Evolutionary conservation across 2,329 filamentous ascomycete species (phyloP), one percentile per base, ranked within the genome.

Genomic region (Nothophoma quercina): DNA sequence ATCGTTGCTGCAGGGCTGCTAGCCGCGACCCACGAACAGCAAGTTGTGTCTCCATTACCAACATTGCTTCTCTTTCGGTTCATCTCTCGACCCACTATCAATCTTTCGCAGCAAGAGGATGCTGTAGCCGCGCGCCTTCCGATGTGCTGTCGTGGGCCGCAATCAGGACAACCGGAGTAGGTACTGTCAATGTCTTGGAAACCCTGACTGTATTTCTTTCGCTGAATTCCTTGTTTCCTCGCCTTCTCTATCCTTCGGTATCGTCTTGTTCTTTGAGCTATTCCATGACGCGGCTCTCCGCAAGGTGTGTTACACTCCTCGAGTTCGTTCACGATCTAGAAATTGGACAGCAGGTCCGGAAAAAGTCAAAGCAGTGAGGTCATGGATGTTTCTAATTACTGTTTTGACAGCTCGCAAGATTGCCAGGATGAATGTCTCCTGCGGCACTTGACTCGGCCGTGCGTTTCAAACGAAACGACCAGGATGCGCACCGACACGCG

Each of bases 381-480:
- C 39, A 53, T 43, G 1, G 21, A 15, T 23, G 39, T 25, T 43
- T 44, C 33, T 32, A 13, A 53, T 16, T 38, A 34, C 4, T 30
- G 6, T 19, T 22, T 43, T 33, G 32, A 39, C 50, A 44, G 33
- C 16, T 43, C 22, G 26, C 22, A 33, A 55, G 29, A 55, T 55
- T 55, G 34, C 40, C 22, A 49, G 45, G 51, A 42, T 28, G 35
- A 36, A 15, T 22, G n/a, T 38, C 32, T 51, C 46, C 42, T 51
- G 47, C 46, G 38, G 36, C n/a, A 26, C 38, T 43, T 52, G 52
- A 46, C 54, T 65, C 54, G 57, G 46, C 40, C 16, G 29, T 58
- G 38, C 43, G 62, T 67, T 63, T 66, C 59, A 53, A 47, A 39
- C 50, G 45, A 60, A 64, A 64, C 62, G 44, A 32, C 56, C 38